phyloP scores from a whole-genome alignment of 1,284 basidiomycete species.

The Leccinum pachyderme region DNA sequence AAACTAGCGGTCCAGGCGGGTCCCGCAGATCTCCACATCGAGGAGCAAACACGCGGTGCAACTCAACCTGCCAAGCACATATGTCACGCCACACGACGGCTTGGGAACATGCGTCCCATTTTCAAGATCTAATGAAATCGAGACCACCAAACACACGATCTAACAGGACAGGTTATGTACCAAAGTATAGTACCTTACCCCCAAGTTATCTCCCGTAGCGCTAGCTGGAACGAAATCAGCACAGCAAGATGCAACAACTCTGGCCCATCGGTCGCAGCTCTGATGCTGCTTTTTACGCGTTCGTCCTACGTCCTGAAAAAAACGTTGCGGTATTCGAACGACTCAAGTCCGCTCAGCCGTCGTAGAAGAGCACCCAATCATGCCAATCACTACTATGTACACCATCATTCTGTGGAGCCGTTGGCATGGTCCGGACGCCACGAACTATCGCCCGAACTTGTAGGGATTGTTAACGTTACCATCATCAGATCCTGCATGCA shows the following conservation, averaged over 20 bases:
- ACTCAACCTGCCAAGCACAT: constrained; percentile 4
- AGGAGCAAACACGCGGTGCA: neutral
- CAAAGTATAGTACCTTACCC: neutral
- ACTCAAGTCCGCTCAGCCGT: neutral
- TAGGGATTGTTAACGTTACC: neutral
- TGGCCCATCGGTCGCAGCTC: neutral
- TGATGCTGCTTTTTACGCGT: neutral
- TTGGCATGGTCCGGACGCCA: neutral
- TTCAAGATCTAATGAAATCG: neutral
- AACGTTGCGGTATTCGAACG: neutral
- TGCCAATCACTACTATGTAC: neutral
- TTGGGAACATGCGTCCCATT: neutral
- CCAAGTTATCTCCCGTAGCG: neutral
- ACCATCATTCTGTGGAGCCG: neutral
- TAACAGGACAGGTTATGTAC: neutral
- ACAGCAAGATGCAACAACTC: neutral
- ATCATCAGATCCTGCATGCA: neutral
- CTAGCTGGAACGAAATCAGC: neutral
- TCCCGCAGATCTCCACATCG: constrained; percentile 1
- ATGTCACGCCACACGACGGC: constrained; percentile 16
- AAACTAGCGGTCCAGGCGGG: neutral
- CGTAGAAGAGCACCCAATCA: neutral
- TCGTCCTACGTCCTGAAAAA: neutral
- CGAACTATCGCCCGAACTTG: neutral
- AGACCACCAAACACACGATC: neutral